Evolutionary conservation across 129 eudicot species (phyloP).

Genomic region (Glebionis coronaria): DNA sequence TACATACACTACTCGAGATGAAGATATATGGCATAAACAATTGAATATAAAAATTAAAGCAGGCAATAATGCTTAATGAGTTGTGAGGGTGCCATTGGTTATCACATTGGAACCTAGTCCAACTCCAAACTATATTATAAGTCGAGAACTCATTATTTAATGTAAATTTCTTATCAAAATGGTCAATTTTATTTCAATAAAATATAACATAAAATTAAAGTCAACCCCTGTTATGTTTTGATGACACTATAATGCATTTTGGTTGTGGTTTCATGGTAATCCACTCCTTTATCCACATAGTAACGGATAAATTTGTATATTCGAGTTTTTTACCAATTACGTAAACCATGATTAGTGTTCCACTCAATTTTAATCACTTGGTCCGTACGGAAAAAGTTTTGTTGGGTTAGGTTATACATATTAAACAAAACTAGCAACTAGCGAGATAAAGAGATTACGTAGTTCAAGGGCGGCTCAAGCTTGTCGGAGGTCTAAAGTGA

Average conservation of each 20-base stretch:
- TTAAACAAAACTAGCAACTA: too few relatives aligned
- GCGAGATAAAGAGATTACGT: too few relatives aligned
- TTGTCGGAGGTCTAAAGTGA: too few relatives aligned
- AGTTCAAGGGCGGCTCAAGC: too few relatives aligned
- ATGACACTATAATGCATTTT: constrained; percentile 27
- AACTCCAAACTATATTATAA: constrained; percentile 17
- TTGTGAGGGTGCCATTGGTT: not conserved
- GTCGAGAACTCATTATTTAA: constrained; percentile 17
- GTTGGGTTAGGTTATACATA: too few relatives aligned
- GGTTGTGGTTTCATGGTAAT: constrained; percentile 18
- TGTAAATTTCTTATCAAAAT: not conserved
- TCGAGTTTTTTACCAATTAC: constrained; percentile 1
- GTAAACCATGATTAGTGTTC: constrained; percentile 11
- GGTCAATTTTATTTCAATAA: constrained; percentile 10
- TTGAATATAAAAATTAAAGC: too few relatives aligned
- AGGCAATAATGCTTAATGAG: not conserved
- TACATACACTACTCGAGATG: too few relatives aligned
- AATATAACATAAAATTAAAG: not conserved
- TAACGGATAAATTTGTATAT: constrained; percentile 10
- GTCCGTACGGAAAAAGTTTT: too few relatives aligned
- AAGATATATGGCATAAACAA: too few relatives aligned
- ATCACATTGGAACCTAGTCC: constrained; percentile 9
- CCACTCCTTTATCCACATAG: constrained; percentile 23
- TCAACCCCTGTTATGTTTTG: constrained; percentile 19
- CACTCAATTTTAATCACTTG: constrained; percentile 3